phyloP scores from a whole-genome alignment of 2,329 filamentous ascomycete species.

The Ceratocystiopsis brevicomis region DNA sequence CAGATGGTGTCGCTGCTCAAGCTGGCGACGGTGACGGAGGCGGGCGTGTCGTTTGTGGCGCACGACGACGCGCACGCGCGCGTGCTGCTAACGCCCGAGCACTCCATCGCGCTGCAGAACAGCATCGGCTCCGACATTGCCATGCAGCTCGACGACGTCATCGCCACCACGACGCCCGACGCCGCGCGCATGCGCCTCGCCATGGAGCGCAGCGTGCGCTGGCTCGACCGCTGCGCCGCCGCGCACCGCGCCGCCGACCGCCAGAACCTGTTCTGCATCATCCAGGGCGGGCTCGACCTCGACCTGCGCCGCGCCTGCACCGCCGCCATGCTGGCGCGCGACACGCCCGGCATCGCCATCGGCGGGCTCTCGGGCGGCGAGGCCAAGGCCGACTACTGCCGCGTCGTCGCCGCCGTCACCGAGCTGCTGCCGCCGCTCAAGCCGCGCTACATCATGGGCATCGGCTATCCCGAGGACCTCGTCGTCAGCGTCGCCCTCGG shows the following conservation, averaged over 20 bases:
- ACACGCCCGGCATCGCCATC: conserved; percentile 93
- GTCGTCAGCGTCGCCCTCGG: conserved; percentile 85
- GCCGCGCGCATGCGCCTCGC: conserved; percentile 74
- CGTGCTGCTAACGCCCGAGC: conserved; percentile 94
- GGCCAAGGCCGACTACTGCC: conserved; percentile 81
- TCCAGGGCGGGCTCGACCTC: conserved; percentile 83
- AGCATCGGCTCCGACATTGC: conserved; percentile 97
- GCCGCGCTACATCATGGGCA: conserved; percentile 98
- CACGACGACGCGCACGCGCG: conserved; percentile 90
- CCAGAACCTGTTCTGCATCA: conserved; percentile 97
- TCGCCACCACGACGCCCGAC: conserved; percentile 89
- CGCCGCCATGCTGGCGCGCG: conserved; percentile 65
- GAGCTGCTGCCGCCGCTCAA: conserved; percentile 70
- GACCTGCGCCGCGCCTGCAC: conserved; percentile 74
- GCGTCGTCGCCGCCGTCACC: conserved; percentile 76
- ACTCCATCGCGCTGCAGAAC: conserved; percentile 91
- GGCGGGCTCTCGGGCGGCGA: conserved; percentile 89
- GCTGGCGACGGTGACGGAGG: conserved; percentile 82
- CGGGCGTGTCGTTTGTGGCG: conserved; percentile 88
- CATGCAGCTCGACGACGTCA: conserved; percentile 97
- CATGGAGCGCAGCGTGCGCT: conserved; percentile 84
- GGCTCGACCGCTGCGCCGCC: conserved; percentile 86
- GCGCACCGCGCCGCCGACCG: conserved; percentile 66
- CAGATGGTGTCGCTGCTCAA: conserved; percentile 97
- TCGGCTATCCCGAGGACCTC: conserved; percentile 91